Evolutionary conservation across 495 filamentous ascomycete genomes (phyloP).

Genomic region (Rostrohypoxylon terebratum): DNA sequence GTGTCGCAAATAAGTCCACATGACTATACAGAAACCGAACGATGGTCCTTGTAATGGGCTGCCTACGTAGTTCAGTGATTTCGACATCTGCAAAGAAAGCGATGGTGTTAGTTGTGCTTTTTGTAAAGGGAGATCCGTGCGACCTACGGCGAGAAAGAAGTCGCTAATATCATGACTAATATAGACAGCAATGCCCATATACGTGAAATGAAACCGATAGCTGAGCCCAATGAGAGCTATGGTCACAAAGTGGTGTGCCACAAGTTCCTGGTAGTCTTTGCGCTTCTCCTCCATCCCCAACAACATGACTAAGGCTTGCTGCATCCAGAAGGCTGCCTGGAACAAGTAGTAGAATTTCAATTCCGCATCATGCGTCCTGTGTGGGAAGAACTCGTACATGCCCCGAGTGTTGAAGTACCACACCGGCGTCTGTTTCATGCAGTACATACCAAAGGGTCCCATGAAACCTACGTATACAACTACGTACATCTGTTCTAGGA

Average conservation of each 20-base stretch:
- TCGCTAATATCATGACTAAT: conserved; percentile 95
- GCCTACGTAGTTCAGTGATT: conserved; percentile 91
- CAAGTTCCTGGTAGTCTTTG: conserved; percentile 95
- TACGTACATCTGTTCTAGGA: conserved; percentile 97
- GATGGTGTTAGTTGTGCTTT: conserved; percentile 6
- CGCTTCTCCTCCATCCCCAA: conserved; percentile 92
- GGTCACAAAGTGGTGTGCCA: conserved; percentile 90
- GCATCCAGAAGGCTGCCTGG: conserved; percentile 93
- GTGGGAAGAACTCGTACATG: conserved; percentile 93
- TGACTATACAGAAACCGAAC: conserved; percentile 79
- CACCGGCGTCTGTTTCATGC: conserved; percentile 87
- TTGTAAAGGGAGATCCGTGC: not conserved
- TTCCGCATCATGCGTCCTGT: conserved; percentile 77
- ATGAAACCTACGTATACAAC: conserved; percentile 88
- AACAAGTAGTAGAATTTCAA: conserved; percentile 98
- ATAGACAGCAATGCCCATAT: conserved; percentile 95
- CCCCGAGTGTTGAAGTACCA: conserved; percentile 95
- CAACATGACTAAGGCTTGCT: conserved; percentile 91
- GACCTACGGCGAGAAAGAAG: conserved; percentile 91
- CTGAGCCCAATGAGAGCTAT: conserved; percentile 83
- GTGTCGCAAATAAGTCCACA: conserved; percentile 95
- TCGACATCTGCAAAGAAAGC: conserved; percentile 73
- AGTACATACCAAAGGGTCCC: conserved; percentile 86
- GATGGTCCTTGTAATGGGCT: conserved; percentile 78
- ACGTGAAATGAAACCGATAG: conserved; percentile 97